Evolutionary conservation across 2,329 filamentous ascomycete species (phyloP), one percentile per base, ranked within the genome.

Genomic region (Leptographium wingfieldii): DNA sequence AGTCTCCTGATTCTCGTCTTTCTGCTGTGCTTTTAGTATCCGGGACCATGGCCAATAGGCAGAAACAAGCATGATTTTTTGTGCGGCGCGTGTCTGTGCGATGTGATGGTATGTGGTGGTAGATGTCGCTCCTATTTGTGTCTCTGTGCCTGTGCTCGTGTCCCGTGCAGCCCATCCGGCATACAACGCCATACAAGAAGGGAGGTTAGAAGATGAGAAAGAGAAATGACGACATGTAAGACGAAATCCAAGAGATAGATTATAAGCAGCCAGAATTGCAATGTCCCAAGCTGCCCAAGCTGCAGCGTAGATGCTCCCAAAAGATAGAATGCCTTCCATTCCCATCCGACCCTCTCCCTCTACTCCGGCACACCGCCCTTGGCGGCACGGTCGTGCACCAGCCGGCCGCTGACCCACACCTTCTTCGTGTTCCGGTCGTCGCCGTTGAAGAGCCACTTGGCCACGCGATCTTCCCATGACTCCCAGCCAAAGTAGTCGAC

Each of bases 401-500:
- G 72, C 64, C 84, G 75, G 3, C 94, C 94, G 69, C 80, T 84
- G 1, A 97, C 91, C 92, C 92, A 99, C 5, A 99, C 94, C 66
- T 80, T 84, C 67, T 80, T 80, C 3, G 91, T 92, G 71, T 97
- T 97, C 66, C 92, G 79, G 73, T 97, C 94, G 75, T 97, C 92
- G 0, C 94, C 94, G 65, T 83, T 88, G 73, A 88, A 99, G 63
- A 97, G 77, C 94, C 94, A 99, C 77, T 99, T 99, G 58, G 90
- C 88, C 12, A 97, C 74, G 68, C 78, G 83, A 68, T 97, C 90
- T 48, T 87, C 83, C 90, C 88, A 95, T n/a, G 69, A 82, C 79
- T 97, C 92, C 82, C 86, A 90, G 1, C 91, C 92, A 76, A 96
- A 99, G 0, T 96, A 72, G 72, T 96, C 91, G 0, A 96, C 90